Conservation (phyloP, 164 flowering plant genomes). For the Nymphaea thermarum region DNA sequence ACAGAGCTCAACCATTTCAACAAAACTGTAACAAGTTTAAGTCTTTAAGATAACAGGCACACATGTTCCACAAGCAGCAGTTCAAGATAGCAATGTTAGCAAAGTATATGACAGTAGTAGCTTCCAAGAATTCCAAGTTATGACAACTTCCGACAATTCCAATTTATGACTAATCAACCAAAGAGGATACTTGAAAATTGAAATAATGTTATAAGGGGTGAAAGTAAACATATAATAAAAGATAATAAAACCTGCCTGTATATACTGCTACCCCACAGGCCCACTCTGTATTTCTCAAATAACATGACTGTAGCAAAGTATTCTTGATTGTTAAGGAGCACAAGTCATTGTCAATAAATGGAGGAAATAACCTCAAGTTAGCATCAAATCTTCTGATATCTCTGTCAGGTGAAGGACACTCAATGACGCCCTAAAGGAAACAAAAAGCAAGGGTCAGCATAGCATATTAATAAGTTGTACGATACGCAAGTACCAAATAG, state of each 20-base stretch:
- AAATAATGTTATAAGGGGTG: no score
- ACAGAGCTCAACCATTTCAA: no score
- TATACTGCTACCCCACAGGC: slow-evolving; percentile 98
- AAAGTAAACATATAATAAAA: no score
- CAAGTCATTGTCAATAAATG: slow-evolving; percentile 91
- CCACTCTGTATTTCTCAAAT: slow-evolving; percentile 95
- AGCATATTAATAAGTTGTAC: not conserved
- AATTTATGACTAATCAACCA: no score
- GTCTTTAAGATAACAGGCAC: no score
- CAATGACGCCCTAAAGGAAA: slow-evolving; percentile 72
- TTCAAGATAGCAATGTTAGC: no score
- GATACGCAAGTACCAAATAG: not conserved
- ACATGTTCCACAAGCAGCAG: no score
- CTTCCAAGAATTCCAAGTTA: no score
- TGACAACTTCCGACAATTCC: no score
- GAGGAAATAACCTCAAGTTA: slow-evolving; percentile 86
- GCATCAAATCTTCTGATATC: slow-evolving; percentile 97
- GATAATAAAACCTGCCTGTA: slow-evolving; percentile 54
- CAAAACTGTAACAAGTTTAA: no score
- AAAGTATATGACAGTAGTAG: no score
- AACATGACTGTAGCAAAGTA: slow-evolving; percentile 95
- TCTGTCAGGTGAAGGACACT: slow-evolving; percentile 90
- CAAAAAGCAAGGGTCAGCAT: slow-evolving; percentile 2
- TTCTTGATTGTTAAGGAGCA: slow-evolving; percentile 91
- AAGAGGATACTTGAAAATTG: no score